Evolutionary conservation across 169 alveolate genomes (phyloP).

Genomic region (Amoebophrya sp.): DNA sequence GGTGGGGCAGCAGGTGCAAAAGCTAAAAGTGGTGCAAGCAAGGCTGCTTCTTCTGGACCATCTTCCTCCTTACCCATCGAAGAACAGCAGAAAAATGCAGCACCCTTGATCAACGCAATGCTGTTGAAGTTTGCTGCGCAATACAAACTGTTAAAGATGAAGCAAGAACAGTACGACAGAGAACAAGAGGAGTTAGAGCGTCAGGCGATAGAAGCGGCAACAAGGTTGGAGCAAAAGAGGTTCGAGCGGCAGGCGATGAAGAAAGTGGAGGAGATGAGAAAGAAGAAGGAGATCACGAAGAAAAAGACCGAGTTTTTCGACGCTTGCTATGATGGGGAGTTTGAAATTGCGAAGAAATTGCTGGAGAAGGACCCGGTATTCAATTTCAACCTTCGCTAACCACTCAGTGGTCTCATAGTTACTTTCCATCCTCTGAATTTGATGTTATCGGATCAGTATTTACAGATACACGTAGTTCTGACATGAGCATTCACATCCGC

Average conservation of each 20-base stretch:
- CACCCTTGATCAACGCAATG: background rate
- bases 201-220: background rate
- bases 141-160: background rate
- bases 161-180: background rate
- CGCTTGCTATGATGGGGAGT: background rate
- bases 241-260: slow-evolving; percentile 26
- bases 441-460: too few species aligned
- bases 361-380: background rate
- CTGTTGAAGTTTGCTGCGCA: background rate
- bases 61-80: background rate
- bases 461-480: too few species aligned
- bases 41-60: background rate
- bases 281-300: background rate
- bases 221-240: background rate
- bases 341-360: background rate
- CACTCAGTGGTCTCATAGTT: too few species aligned
- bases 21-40: background rate
- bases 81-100: background rate
- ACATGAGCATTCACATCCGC: too few species aligned
- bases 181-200: background rate
- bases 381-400: too few species aligned
- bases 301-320: background rate
- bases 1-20: background rate
- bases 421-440: too few species aligned
- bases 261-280: slow-evolving; percentile 2